These are phyloP conservation scores for Pseudogymnoascus sp. DNA, from an alignment of 2,329 filamentous ascomycete genomes.

Conservation along the genomic window DNA sequence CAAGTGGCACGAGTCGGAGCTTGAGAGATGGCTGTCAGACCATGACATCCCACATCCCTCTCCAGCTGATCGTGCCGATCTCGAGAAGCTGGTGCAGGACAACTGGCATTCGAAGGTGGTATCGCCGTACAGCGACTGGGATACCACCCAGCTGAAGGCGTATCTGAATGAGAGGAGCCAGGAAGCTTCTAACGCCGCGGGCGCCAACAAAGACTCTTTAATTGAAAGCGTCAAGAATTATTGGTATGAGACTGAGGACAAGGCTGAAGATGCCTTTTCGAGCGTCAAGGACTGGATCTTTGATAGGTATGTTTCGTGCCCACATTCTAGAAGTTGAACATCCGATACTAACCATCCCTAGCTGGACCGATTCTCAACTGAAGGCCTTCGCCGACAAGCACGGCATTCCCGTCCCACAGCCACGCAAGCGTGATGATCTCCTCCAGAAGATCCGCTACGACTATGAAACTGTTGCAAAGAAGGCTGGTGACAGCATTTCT, in stretches of 20 bases:
- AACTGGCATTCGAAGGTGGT: constrained; percentile 80
- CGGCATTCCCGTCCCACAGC: constrained; percentile 75
- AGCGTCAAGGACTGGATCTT: constrained; percentile 86
- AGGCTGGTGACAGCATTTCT: constrained; percentile 62
- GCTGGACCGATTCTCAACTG: constrained; percentile 87
- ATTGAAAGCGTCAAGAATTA: constrained; percentile 58
- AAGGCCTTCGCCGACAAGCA: constrained; percentile 90
- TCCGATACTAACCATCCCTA: constrained; percentile 36
- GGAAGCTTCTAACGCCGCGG: constrained; percentile 57
- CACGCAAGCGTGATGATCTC: constrained; percentile 74
- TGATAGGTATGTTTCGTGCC: constrained; percentile 51
- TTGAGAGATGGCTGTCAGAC: constrained; percentile 93
- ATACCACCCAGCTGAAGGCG: constrained; percentile 54
- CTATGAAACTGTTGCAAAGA: constrained; percentile 71
- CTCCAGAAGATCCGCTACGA: constrained; percentile 69
- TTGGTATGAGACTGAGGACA: constrained; percentile 75
- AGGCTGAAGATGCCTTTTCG: constrained; percentile 60
- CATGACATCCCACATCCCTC: constrained; percentile 86
- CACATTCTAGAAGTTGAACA: constrained; percentile 7
- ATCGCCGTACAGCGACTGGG: constrained; percentile 70
- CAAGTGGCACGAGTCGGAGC: constrained; percentile 97
- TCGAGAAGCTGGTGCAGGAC: constrained; percentile 80
- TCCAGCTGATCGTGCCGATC: constrained; percentile 82
- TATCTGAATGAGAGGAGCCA: constrained; percentile 66
- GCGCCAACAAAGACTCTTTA: constrained; percentile 60